phyloP scores from a whole-genome alignment of 164 flowering plant genomes.

The Taxillus chinensis region DNA sequence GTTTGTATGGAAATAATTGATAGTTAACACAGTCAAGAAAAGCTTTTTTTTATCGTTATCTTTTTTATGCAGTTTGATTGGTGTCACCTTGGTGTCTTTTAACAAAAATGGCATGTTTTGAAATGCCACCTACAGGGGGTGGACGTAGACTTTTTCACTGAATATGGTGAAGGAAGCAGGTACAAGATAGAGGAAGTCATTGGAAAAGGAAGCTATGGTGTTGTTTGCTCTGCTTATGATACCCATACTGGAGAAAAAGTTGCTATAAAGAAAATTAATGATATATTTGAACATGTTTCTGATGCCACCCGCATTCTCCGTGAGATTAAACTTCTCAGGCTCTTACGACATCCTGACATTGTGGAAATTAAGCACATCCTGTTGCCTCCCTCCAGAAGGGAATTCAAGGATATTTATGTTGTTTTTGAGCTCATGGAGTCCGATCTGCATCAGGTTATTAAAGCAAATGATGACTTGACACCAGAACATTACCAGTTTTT shows the following conservation, averaged over 20 bases:
- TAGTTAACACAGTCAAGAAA: neutral
- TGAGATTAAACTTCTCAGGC: constrained; percentile 89
- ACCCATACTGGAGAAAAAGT: constrained; percentile 89
- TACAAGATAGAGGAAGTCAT: constrained; percentile 89
- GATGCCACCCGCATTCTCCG: constrained; percentile 96
- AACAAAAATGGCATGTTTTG: neutral
- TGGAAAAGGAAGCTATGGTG: constrained; percentile 98
- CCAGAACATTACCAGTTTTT: constrained; percentile 96
- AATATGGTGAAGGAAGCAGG: constrained; percentile 91
- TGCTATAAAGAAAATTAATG: constrained; percentile 95
- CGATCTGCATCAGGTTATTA: constrained; percentile 92
- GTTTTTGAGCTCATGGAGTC: constrained; percentile 99
- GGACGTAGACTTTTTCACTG: constrained; percentile 88
- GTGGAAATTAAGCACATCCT: constrained; percentile 95
- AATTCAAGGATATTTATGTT: constrained; percentile 90
- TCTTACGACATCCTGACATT: constrained; percentile 91
- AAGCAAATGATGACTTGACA: constrained; percentile 95
- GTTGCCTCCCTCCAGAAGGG: constrained; percentile 94
- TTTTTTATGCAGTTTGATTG: neutral
- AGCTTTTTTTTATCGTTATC: neutral
- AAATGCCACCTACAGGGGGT: constrained; percentile 35
- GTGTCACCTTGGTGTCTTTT: neutral
- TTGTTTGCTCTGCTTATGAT: constrained; percentile 87
- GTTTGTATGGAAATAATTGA: neutral
- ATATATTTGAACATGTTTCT: constrained; percentile 93